These are phyloP conservation scores for Lenzites betulinus DNA, from an alignment of 768 basidiomycete genomes.

Conservation along the genomic window DNA sequence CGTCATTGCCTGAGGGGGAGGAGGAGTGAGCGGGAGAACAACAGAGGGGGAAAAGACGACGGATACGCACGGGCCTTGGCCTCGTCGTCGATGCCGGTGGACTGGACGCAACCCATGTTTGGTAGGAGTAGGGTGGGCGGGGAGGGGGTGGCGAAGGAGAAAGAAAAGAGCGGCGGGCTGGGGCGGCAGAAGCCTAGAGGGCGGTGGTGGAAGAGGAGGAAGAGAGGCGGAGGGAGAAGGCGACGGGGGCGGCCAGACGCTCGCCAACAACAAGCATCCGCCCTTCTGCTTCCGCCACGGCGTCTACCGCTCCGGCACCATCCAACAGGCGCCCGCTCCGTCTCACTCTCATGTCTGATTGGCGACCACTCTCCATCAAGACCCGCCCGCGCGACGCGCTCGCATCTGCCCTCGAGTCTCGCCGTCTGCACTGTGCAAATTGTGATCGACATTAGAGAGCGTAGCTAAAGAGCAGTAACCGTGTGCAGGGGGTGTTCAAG, in stretches of 20 bases:
- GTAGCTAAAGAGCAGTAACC: not conserved
- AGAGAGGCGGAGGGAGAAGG: slow-evolving; percentile 3
- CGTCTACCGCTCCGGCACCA: not conserved
- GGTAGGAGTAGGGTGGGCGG: slow-evolving; percentile 22
- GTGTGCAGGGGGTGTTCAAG: not conserved
- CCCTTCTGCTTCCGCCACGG: not conserved
- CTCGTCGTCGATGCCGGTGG: slow-evolving; percentile 70
- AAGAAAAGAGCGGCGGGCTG: slow-evolving; percentile 15
- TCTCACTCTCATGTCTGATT: slow-evolving; percentile 10
- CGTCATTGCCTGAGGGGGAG: slow-evolving; percentile 72
- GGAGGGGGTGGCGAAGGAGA: not conserved
- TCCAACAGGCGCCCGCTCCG: slow-evolving; percentile 1
- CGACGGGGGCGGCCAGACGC: slow-evolving; percentile 5
- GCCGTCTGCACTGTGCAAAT: too few species aligned
- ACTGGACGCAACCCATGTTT: slow-evolving; percentile 75
- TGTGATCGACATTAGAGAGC: not conserved
- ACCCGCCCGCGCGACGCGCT: not conserved
- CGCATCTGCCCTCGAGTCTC: not conserved
- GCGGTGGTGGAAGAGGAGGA: slow-evolving; percentile 19
- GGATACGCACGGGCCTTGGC: slow-evolving; percentile 74
- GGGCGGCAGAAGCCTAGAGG: slow-evolving; percentile 12
- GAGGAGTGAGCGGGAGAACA: not conserved
- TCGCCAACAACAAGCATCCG: slow-evolving; percentile 2
- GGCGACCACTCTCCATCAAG: slow-evolving; percentile 6
- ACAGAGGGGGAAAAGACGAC: not conserved